Evolutionary conservation across 2,329 filamentous ascomycete genomes (phyloP).

Genomic region (Ophiocordyceps camponoti-rufipedis): DNA sequence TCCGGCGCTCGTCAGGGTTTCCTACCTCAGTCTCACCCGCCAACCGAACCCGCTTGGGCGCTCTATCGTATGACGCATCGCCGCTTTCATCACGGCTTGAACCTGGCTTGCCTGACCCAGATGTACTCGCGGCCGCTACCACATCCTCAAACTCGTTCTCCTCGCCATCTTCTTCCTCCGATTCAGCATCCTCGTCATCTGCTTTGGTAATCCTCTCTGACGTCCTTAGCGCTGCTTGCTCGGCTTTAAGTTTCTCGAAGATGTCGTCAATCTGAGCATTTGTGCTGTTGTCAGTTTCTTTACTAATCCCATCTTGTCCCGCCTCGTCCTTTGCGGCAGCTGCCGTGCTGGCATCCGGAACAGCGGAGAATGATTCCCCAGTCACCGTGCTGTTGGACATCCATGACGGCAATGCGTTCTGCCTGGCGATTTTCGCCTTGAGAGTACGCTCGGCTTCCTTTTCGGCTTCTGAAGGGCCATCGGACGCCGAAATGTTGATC

Average conservation of each 20-base stretch:
- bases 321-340: conserved; percentile 22
- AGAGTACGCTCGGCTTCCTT: conserved; percentile 44
- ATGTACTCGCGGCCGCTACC: conserved; percentile 15
- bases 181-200: conserved; percentile 15
- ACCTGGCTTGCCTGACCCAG: conserved; percentile 7
- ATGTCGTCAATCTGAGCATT: conserved; percentile 45
- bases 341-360: conserved; percentile 4
- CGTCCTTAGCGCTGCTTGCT: conserved; percentile 29
- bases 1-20: conserved; percentile 18
- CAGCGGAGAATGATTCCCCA: conserved; percentile 36
- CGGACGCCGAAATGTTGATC: conserved; percentile 48
- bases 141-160: conserved; percentile 25
- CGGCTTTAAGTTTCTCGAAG: conserved; percentile 46
- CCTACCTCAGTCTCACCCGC: conserved; percentile 23
- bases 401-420: conserved; percentile 55
- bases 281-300: conserved; percentile 28
- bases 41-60: conserved; percentile 43
- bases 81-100: conserved; percentile 11
- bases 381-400: conserved; percentile 54
- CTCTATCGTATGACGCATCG: conserved; percentile 19
- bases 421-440: conserved; percentile 45
- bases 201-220: conserved; percentile 6
- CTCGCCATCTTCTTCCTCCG: conserved; percentile 22
- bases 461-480: conserved; percentile 48
- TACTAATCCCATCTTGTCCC: conserved; percentile 23